Base-by-base conservation (phyloP, 805 yeast species). In the Lipomyces sp. region DNA sequence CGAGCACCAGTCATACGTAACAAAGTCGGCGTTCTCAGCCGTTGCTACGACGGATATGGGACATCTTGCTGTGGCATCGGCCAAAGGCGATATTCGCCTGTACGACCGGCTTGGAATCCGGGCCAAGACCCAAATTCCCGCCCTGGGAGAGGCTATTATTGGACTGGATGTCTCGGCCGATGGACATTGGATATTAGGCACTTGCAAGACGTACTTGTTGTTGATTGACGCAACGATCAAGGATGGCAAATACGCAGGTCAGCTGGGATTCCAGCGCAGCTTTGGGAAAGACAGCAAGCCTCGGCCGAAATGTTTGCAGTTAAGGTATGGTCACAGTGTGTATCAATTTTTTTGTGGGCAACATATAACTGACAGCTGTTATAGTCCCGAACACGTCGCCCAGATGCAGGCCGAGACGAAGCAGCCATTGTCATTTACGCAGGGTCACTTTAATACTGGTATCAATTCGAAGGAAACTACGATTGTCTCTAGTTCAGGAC, bases 121-220 rank as follows among this genome's bases (percentile, higher is more conserved):
- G 71, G 97, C 97, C 1, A 90, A 89, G 79, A 87, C 95, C 1
- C 82, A 84, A 32, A 79, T 92, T 39, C 97, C 97, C 1, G 92
- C 95, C 0, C 79, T 92, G 50, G 97, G 97, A 33, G 96, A 92
- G 72, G 80, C 86, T 1, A 85, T 90, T 60, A 78, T 83, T 51
- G 89, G 90, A 30, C 72, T 90, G 24, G 93, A 90, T 66, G 86
- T 85, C 0, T 86, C 96, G 4, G 85, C 89, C 29, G 93, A 90
- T 75, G 97, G 97, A 66, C 82, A 85, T 71, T 92, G 92, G 89
- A 74, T 92, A 53, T 79, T 92, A 66, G 95, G 92, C 1, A 92
- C 97, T 0, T 90, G 94, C 79, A 81, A 83, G 72, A 84, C 86
- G 0, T 90, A 90, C 74, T 78, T 92, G 67, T 79, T 92, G 62